These are phyloP conservation scores for Backusella liffmaniae DNA, from an alignment of 192 early-diverging fungal genomes.

Conservation along the genomic window DNA sequence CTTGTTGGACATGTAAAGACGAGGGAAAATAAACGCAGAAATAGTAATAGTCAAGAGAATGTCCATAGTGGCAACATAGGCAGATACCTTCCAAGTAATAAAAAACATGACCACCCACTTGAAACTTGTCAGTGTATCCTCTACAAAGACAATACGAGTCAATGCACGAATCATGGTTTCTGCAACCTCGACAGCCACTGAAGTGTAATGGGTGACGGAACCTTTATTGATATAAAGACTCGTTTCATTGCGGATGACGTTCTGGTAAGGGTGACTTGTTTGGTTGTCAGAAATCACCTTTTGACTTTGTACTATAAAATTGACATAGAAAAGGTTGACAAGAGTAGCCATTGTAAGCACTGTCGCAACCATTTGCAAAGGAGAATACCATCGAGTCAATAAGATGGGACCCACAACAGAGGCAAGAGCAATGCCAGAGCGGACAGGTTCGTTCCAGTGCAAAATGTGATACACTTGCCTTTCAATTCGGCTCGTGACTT, in stretches of 20 bases:
- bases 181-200: constrained; percentile 1
- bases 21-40: constrained; percentile 24
- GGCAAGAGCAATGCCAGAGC: constrained; percentile 7
- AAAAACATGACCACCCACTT: constrained; percentile 22
- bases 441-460: constrained; percentile 23
- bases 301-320: constrained; percentile 11
- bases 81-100: constrained; percentile 20
- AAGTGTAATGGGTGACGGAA: constrained; percentile 4
- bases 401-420: neutral
- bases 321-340: constrained; percentile 24
- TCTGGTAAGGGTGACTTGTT: neutral
- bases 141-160: constrained; percentile 20
- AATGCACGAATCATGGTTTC: constrained; percentile 19
- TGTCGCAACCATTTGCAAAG: constrained; percentile 18
- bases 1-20: constrained; percentile 27
- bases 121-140: constrained; percentile 17
- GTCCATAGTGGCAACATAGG: constrained; percentile 15
- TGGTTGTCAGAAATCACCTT: constrained; percentile 11
- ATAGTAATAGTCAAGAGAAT: constrained; percentile 11
- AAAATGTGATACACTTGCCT: neutral
- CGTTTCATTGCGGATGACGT: constrained; percentile 14
- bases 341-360: constrained; percentile 12
- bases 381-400: constrained; percentile 25
- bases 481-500: constrained; percentile 13
- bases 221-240: constrained; percentile 7